Percentiles rank a stretch among this genome's conserved stretches.
Conservation (phyloP, 768 basidiomycete genomes). For the Gautieria morchelliformis region DNA sequence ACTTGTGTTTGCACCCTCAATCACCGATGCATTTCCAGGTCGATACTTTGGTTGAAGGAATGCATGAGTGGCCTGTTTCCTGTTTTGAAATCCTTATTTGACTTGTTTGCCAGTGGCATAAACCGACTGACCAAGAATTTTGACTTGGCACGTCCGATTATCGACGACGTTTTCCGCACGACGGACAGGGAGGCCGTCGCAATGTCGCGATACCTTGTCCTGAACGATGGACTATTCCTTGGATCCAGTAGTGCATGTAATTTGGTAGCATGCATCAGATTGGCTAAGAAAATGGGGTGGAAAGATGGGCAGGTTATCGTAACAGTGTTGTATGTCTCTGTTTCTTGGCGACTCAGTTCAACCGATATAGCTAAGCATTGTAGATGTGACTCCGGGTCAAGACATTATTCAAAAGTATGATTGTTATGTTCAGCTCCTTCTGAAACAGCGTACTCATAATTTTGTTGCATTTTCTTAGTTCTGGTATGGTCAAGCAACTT, state of each 20-base stretch:
- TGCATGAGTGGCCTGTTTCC: slow-evolving; percentile 31
- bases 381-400: slow-evolving; percentile 82
- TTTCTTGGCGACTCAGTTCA: background rate
- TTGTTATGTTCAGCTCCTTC: background rate
- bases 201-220: slow-evolving; percentile 69
- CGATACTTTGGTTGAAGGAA: slow-evolving; percentile 92
- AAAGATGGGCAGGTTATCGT: slow-evolving; percentile 62
- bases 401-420: slow-evolving; percentile 87
- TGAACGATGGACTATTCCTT: slow-evolving; percentile 85
- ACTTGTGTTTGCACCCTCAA: background rate
- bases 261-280: slow-evolving; percentile 80
- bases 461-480: slow-evolving; percentile 25
- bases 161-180: slow-evolving; percentile 86
- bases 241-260: slow-evolving; percentile 97
- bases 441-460: background rate
- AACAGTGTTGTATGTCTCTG: slow-evolving; percentile 61
- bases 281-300: slow-evolving; percentile 64
- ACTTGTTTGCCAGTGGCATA: slow-evolving; percentile 55
- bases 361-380: background rate
- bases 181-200: slow-evolving; percentile 90
- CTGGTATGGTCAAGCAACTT: slow-evolving; percentile 30
- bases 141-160: slow-evolving; percentile 69
- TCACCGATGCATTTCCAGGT: slow-evolving; percentile 32
- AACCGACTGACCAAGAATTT: slow-evolving; percentile 91
- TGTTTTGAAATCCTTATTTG: background rate